A percentile compares a stretch with the other conserved stretches of the same genome.
Evolutionary conservation across 2,329 filamentous ascomycete species (phyloP).

Genomic region (Penicillium sp.): DNA sequence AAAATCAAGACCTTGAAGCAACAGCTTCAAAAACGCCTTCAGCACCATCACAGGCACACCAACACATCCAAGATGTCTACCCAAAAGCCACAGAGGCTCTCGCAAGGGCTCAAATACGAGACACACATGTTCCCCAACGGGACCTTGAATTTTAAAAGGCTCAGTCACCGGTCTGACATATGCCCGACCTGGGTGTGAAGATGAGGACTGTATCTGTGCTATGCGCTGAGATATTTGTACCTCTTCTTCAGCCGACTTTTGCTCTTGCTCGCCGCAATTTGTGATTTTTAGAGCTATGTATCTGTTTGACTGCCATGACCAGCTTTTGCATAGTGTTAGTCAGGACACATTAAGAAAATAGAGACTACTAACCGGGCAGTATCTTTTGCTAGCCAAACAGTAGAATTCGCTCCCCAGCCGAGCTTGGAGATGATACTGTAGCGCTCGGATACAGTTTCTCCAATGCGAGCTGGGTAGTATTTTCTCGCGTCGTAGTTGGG

Average conservation of each 20-base stretch:
- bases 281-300: constrained; percentile 10
- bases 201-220: too few species aligned
- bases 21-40: constrained; percentile 26
- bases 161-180: constrained; percentile 23
- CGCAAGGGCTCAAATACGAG: constrained; percentile 36
- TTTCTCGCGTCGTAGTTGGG: background rate
- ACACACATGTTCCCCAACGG: constrained; percentile 29
- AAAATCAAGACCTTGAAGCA: constrained; percentile 38
- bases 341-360: too few species aligned
- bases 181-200: constrained; percentile 23
- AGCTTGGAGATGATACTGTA: constrained; percentile 35
- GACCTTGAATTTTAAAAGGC: constrained; percentile 23
- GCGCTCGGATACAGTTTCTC: constrained; percentile 7
- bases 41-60: constrained; percentile 24
- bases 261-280: background rate
- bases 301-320: constrained; percentile 14
- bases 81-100: constrained; percentile 32
- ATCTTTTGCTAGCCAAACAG: constrained; percentile 4
- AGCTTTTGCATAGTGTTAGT: constrained; percentile 39
- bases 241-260: constrained; percentile 19
- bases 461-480: constrained; percentile 20
- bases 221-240: too few species aligned
- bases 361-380: too few species aligned
- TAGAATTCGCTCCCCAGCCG: constrained; percentile 28
- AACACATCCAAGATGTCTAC: constrained; percentile 15